Percentiles rank a stretch among this genome's conserved stretches.
Evolutionary conservation across 192 early-diverging fungal species (phyloP).

Genomic region (Globomyces pollinis-pini): DNA sequence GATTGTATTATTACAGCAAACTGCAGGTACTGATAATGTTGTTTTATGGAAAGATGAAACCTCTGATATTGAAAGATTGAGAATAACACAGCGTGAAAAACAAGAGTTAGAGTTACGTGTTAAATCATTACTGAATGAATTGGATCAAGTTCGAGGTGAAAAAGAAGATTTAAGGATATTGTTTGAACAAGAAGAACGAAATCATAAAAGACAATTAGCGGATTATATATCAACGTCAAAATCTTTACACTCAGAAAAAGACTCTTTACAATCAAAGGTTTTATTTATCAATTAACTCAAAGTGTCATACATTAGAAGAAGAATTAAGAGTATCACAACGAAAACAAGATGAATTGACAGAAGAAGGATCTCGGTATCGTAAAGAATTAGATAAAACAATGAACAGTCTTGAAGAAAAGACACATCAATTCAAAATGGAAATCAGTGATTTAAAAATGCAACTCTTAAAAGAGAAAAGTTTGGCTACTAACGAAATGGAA

Average conservation of each 20-base stretch:
- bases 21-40: not conserved
- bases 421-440: constrained; percentile 27
- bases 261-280: constrained; percentile 21
- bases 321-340: constrained; percentile 13
- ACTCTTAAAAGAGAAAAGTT: constrained; percentile 18
- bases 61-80: constrained; percentile 16
- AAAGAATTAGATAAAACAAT: constrained; percentile 26
- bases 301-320: constrained; percentile 18
- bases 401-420: constrained; percentile 18
- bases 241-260: constrained; percentile 26
- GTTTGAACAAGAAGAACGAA: constrained; percentile 23
- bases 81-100: constrained; percentile 26
- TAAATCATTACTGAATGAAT: constrained; percentile 19
- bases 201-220: constrained; percentile 16
- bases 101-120: constrained; percentile 27
- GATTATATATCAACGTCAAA: constrained; percentile 26
- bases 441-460: constrained; percentile 22
- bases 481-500: constrained; percentile 16
- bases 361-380: constrained; percentile 17
- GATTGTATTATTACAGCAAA: not conserved
- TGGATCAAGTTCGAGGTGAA: constrained; percentile 31
- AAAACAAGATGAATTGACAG: constrained; percentile 16
- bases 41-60: not conserved
- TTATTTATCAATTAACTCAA: too few relatives aligned
- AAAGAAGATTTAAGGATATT: constrained; percentile 26